A percentile compares a stretch with the other conserved stretches of the same genome.
Evolutionary conservation across 2,329 filamentous ascomycete species (phyloP).

Genomic region (Hysterium pulicare): DNA sequence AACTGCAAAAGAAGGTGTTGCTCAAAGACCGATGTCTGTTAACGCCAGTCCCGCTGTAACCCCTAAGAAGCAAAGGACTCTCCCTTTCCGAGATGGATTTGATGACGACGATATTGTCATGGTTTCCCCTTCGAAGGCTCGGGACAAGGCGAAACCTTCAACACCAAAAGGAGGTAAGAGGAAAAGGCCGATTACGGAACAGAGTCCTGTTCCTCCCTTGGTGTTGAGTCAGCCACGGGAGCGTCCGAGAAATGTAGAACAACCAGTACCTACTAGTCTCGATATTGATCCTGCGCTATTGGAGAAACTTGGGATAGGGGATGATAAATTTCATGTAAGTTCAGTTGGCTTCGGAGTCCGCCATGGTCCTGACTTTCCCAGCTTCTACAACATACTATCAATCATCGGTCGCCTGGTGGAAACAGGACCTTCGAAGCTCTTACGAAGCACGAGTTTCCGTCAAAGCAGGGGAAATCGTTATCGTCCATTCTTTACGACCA

Average conservation of each 20-base stretch:
- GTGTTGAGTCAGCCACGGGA: slow-evolving; percentile 42
- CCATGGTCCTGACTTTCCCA: slow-evolving; percentile 6
- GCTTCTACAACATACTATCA: slow-evolving; percentile 60
- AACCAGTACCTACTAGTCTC: neutral
- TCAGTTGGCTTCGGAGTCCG: neutral
- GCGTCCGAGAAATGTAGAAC: slow-evolving; percentile 38
- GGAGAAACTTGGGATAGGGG: slow-evolving; percentile 36
- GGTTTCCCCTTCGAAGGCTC: slow-evolving; percentile 52
- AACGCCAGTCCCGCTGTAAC: slow-evolving; percentile 47
- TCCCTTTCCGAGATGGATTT: slow-evolving; percentile 70
- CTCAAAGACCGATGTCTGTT: slow-evolving; percentile 3
- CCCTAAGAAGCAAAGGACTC: slow-evolving; percentile 60
- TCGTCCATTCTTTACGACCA: slow-evolving; percentile 66
- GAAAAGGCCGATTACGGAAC: slow-evolving; percentile 58
- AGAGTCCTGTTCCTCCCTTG: slow-evolving; percentile 64
- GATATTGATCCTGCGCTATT: slow-evolving; percentile 30
- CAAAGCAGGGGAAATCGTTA: slow-evolving; percentile 59
- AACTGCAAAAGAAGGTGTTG: slow-evolving; percentile 17
- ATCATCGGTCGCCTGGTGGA: slow-evolving; percentile 56
- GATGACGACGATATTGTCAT: slow-evolving; percentile 62
- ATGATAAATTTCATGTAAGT: slow-evolving; percentile 32
- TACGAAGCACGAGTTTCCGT: slow-evolving; percentile 62
- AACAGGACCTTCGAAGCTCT: slow-evolving; percentile 67
- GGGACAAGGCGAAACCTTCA: slow-evolving; percentile 46
- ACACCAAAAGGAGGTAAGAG: slow-evolving; percentile 67